These are phyloP conservation scores for Chrysanthemum lavandulifolium DNA, from an alignment of 129 eudicot genomes.

Conservation along the genomic window DNA sequence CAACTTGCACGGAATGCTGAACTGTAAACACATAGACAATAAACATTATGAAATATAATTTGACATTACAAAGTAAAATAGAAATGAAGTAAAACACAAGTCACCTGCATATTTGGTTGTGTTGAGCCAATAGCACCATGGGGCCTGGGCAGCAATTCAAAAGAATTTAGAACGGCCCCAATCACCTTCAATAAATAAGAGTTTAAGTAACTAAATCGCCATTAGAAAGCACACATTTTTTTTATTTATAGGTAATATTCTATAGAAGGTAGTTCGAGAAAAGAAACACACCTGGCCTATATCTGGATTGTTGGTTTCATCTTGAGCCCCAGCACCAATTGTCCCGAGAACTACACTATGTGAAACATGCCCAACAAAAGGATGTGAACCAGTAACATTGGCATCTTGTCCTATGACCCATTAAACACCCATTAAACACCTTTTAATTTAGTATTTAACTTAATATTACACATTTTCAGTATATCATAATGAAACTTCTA, in stretches of 20 bases:
- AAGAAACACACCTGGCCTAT: slow-evolving; percentile 60
- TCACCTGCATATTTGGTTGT: slow-evolving; percentile 59
- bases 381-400: slow-evolving; percentile 35
- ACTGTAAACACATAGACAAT: slow-evolving; percentile 34
- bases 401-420: slow-evolving; percentile 48
- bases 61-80: neutral
- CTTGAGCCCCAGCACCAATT: slow-evolving; percentile 64
- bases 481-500: too few species aligned
- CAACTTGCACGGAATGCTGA: slow-evolving; percentile 38
- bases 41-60: slow-evolving; percentile 11
- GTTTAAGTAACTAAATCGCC: neutral
- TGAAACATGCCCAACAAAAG: slow-evolving; percentile 67
- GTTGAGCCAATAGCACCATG: slow-evolving; percentile 36
- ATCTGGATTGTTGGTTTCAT: slow-evolving; percentile 65
- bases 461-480: neutral
- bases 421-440: too few species aligned
- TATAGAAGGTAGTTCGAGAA: neutral
- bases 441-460: neutral
- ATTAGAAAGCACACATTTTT: neutral
- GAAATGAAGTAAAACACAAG: slow-evolving; percentile 5
- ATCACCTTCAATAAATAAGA: slow-evolving; percentile 52
- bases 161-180: slow-evolving; percentile 80
- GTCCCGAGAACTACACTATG: slow-evolving; percentile 79
- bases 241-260: slow-evolving; percentile 2
- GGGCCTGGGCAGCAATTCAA: slow-evolving; percentile 52